Evolutionary conservation across 805 yeast species (phyloP), one percentile per base, ranked within the genome.

Genomic region (Komagataella kurtzmanii): DNA sequence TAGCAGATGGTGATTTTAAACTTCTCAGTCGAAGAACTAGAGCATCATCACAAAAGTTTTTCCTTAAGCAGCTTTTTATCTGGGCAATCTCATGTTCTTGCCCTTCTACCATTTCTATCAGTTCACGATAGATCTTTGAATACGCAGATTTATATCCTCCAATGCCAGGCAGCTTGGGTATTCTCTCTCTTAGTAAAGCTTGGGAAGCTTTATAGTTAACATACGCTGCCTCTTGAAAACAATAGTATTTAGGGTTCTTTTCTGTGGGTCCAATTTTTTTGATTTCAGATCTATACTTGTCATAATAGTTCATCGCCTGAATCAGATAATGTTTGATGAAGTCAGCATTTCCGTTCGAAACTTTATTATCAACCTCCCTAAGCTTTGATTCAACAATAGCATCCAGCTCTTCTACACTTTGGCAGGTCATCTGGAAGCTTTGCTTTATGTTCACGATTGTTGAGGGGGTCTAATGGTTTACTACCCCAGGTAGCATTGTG

Each of bases 131-230:
- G n/a, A 30, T 30, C n/a, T 30, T 30, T 30, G 40, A 30, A 30
- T 30, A 30, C 10, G 40, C 40, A 4, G 40, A 14, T 14, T 30
- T 30, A 10, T 30, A 30, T 10, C 40, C 40, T 30, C 40, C 14
- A 30, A 30, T 58, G 49, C 56, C 65, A 7, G 52, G 49, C 19
- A 58, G 49, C 5, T 40, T 54, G 3, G 66, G 66, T 24, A 61
- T 60, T 6, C 59, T 43, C 14, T 59, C 59, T 24, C 58, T 55
- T 44, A 62, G 46, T 1, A 62, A 57, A 49, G 54, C 56, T 10
- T 60, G 57, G 12, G 64, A 62, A 2, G 63, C 59, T 4, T 52
- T 54, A 45, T 61, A 62, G 44, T 62, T 61, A 12, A 62, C 56
- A 23, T 52, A 59, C 3, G 57, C 49, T 47, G 58, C 62, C 49